phyloP scores from a whole-genome alignment of 108 stramenopile species.

The Conticribra guillardii region DNA sequence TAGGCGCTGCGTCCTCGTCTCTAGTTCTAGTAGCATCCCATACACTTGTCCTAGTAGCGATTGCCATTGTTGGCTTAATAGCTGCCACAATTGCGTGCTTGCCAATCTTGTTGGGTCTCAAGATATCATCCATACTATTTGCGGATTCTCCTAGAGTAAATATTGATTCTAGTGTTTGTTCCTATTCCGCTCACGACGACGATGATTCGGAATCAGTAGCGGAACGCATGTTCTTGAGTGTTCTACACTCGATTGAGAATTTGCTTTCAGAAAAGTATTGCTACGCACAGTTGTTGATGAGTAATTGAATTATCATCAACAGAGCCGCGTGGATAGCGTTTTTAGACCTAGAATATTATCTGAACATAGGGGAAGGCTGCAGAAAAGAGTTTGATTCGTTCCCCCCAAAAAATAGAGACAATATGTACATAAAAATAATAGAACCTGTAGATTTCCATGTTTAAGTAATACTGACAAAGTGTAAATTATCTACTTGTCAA shows the following conservation, averaged over 20 bases:
- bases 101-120: conserved; percentile 7
- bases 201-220: conserved; percentile 9
- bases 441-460: too few species aligned
- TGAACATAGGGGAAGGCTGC: too few species aligned
- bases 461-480: too few species aligned
- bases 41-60: not conserved
- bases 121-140: conserved; percentile 1
- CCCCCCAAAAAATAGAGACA: too few species aligned
- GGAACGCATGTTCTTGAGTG: conserved; percentile 1
- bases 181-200: not conserved
- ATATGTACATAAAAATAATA: too few species aligned
- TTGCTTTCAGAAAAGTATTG: not conserved
- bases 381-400: too few species aligned
- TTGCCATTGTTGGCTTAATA: not conserved
- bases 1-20: not conserved
- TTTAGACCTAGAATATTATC: too few species aligned
- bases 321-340: too few species aligned
- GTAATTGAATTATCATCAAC: too few species aligned
- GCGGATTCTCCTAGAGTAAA: not conserved
- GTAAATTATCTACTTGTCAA: too few species aligned
- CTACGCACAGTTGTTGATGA: not conserved
- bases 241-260: not conserved
- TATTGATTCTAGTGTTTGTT: conserved; percentile 14
- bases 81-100: conserved; percentile 16
- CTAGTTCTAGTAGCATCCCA: not conserved